Evolutionary conservation across 352 stramenopile genomes (phyloP).

Genomic region (Paralagenidium karlingii): DNA sequence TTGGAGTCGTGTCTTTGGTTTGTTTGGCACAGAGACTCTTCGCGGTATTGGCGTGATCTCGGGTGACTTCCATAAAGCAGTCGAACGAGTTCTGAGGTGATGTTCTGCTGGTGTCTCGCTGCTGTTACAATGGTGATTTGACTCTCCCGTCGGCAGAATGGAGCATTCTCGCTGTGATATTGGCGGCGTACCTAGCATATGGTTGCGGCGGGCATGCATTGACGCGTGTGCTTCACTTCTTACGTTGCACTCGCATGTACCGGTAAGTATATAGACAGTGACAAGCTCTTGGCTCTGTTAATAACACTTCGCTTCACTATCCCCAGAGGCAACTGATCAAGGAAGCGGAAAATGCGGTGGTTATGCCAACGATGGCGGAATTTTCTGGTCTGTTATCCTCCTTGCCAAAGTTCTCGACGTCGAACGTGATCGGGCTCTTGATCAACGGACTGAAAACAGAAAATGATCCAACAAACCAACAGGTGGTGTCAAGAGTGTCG

Average conservation of each 20-base stretch:
- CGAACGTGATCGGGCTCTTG: constrained; percentile 70
- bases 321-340: constrained; percentile 52
- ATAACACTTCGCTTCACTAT: neutral
- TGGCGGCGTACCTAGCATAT: constrained; percentile 56
- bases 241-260: constrained; percentile 68
- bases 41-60: constrained; percentile 63
- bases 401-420: constrained; percentile 73
- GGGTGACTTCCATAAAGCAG: constrained; percentile 63
- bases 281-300: neutral
- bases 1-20: constrained; percentile 70
- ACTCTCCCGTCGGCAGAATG: constrained; percentile 34
- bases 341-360: constrained; percentile 60
- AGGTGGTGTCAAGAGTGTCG: no score
- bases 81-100: constrained; percentile 70
- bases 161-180: constrained; percentile 29
- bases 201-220: constrained; percentile 59
- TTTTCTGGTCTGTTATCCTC: constrained; percentile 66
- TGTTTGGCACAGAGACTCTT: constrained; percentile 74
- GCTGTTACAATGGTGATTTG: neutral
- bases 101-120: neutral
- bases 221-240: constrained; percentile 73
- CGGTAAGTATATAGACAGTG: constrained; percentile 15
- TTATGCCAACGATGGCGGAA: constrained; percentile 42
- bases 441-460: constrained; percentile 77
- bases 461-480: constrained; percentile 73